Base-by-base conservation (phyloP, 1,139 yeast species). In the Suhomyces coccinellae region DNA sequence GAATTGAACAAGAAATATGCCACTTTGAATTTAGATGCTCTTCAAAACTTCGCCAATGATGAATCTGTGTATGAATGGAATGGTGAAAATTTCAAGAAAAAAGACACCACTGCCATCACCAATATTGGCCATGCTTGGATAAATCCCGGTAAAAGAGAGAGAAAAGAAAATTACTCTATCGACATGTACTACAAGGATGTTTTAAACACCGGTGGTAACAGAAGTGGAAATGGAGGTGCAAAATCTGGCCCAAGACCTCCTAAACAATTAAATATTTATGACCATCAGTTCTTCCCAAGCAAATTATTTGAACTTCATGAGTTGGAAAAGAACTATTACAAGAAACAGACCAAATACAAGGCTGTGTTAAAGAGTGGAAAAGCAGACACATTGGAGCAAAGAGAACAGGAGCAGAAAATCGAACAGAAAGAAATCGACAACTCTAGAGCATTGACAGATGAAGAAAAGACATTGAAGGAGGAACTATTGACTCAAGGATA, bases 1-100 rank as follows among this genome's bases (percentile, higher is more conserved):
- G 80, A 82, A 57, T 69, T 87, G 52, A 82, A 82, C 55, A 71
- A 79, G 34, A 83, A 82, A 59, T 86, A 83, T 57, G 78, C 82
- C 13, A 76, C 83, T 40, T 70, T 86, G 42, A 87, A 89, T 45
- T 71, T 86, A 47, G 88, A 83, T 63, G 95, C 89, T 43, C 71
- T 86, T 47, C 95, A 86, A 57, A 85, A 85, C 57, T 85, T 84
- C 57, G 75, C 82, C 24, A 74, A 73, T 49, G 79, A 80, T 38
- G 79, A 73, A 46, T 83, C 90, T 2, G 90, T 87, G 7, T 86
- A 86, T 62, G 93, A 86, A 63, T 86, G 95, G 95, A 84, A 86
- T 62, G 95, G 95, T 39, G 83, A 84, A 52, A 85, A 84, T 57
- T 86, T 85, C 67, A 84, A 84, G 63, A 85, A 85, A 71, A 83